phyloP scores from a whole-genome alignment of 2,329 filamentous ascomycete genomes.

The Botrytis deweyae region DNA sequence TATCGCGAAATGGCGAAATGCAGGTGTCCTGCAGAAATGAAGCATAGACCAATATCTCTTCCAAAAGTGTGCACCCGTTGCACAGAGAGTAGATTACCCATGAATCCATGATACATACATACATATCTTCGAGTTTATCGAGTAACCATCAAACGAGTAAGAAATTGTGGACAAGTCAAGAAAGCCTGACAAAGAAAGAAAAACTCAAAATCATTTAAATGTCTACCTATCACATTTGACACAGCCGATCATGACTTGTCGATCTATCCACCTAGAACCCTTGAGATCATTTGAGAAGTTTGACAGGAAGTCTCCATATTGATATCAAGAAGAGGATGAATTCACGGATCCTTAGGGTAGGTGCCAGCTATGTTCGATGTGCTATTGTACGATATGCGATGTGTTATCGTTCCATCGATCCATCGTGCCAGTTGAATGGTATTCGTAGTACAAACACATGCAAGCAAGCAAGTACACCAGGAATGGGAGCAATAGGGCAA shows the following conservation, averaged over 20 bases:
- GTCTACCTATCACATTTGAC: conserved; percentile 1
- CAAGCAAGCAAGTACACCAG: conserved; percentile 16
- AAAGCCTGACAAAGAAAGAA: neutral
- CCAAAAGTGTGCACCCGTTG: neutral
- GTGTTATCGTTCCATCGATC: conserved; percentile 12
- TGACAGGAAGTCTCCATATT: neutral
- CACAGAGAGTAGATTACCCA: conserved; percentile 14
- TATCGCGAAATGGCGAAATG: conserved; percentile 19
- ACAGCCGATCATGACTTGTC: conserved; percentile 5
- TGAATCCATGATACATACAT: neutral
- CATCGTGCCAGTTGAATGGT: conserved; percentile 14
- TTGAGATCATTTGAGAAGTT: neutral
- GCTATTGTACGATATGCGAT: conserved; percentile 16
- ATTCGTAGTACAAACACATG: conserved; percentile 5
- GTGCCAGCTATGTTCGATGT: conserved; percentile 10
- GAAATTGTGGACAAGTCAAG: neutral
- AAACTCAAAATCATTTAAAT: conserved; percentile 2
- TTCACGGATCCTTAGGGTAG: conserved; percentile 12
- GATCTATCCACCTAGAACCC: conserved; percentile 9
- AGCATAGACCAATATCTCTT: conserved; percentile 21
- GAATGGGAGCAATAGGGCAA: conserved; percentile 23
- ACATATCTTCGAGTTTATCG: conserved; percentile 8
- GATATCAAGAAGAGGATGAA: neutral
- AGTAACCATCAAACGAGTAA: neutral
- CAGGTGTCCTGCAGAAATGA: conserved; percentile 20